Evolutionary conservation across 331 rosid species (phyloP), one percentile per base, ranked within the genome.

Genomic region (Dryas integrifolia): DNA sequence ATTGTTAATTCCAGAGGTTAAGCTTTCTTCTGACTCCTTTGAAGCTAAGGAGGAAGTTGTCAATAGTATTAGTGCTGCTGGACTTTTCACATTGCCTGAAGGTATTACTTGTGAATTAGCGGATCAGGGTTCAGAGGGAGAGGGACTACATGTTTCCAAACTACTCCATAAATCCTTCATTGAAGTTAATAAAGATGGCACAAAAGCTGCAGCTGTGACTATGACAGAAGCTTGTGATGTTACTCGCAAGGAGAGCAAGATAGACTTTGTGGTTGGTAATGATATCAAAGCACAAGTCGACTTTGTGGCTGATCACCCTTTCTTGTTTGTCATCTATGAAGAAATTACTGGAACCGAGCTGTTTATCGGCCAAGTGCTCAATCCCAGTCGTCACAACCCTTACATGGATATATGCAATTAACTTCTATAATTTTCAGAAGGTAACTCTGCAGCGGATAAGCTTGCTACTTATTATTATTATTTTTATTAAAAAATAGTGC

Each of bases 1-100:
- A 49, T 86, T 91, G 69, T 81, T 83, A 84, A 77, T 90, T 65
- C 97, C 97, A 2, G 84, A 47, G 77, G 88, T 89, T 72, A 89
- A 87, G 69, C 74, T 91, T 64, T 85, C 89, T 58, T 89, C 79
- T 35, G 91, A 86, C 41, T 60, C 35, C 3, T 30, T 30, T 30
- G 35, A 30, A 30, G 35, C 35, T 1, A 30, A 30, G 35, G 35
- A 30, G 35, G 35, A 30, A 30, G 35, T 30, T 30, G 35, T 30
- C 35, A 30, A 30, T 30, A 30, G 35, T 30, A 30, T 30, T 30
- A 30, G 35, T 30, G 35, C 35, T 30, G 35, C 35, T 30, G 35
- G 35, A 30, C 35, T 30, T 30, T 30, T 30, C 35, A 30, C 35
- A 30, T 30, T 30, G 35, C 35, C 35, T 30, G 3, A 30, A 30